Conservation (phyloP, 371 early-diverging fungal genomes). For the Mortierella sp. region DNA sequence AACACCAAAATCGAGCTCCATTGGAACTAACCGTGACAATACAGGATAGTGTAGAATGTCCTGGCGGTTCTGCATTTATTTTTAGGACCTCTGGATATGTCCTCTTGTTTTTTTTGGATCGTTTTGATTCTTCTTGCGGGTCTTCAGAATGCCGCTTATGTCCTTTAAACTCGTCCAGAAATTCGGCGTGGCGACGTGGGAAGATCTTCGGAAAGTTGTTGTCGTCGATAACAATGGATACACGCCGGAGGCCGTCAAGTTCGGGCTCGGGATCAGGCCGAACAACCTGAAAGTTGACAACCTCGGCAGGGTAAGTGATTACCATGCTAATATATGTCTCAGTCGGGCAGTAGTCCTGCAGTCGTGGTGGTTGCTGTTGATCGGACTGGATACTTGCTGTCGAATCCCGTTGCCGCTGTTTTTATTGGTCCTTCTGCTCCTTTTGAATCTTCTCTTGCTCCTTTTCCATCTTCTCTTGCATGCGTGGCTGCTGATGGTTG, state of each 20-base stretch:
- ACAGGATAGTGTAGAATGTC: no score
- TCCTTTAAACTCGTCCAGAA: constrained; percentile 19
- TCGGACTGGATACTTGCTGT: not conserved
- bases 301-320: constrained; percentile 32
- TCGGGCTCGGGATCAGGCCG: constrained; percentile 17
- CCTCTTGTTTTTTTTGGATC: no score
- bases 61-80: no score
- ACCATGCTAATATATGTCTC: constrained; percentile 29
- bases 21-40: no score
- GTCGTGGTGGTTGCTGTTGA: constrained; percentile 15
- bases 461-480: constrained; percentile 20
- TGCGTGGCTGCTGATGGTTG: constrained; percentile 23
- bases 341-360: constrained; percentile 29
- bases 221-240: constrained; percentile 20
- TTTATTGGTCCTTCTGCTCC: constrained; percentile 14
- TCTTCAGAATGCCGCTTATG: constrained; percentile 17
- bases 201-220: constrained; percentile 24
- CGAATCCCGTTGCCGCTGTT: not conserved
- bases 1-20: no score
- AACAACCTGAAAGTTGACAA: constrained; percentile 15
- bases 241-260: constrained; percentile 13
- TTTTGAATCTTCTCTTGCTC: constrained; percentile 16
- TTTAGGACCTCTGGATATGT: no score
- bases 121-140: no score
- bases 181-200: constrained; percentile 21